Percentiles rank a stretch among this genome's conserved stretches.
phyloP scores from a whole-genome alignment of 2,329 filamentous ascomycete genomes.

The Colletotrichum sp. region DNA sequence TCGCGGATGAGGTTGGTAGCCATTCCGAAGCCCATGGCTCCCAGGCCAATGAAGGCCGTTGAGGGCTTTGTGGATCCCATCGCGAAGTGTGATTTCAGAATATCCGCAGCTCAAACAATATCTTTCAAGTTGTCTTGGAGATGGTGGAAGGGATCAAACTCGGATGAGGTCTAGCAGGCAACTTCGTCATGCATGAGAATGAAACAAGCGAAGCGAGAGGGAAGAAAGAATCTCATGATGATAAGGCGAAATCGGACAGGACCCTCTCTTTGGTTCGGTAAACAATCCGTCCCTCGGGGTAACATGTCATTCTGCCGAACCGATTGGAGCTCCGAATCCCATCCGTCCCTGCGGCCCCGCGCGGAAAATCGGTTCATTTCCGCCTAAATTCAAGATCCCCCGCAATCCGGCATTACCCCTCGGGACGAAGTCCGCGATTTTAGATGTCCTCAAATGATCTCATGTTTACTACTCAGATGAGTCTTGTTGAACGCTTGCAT shows the following conservation, averaged over 20 bases:
- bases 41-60: slow-evolving; percentile 70
- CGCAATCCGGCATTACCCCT: background rate
- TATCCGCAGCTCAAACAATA: background rate
- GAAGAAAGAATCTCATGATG: background rate
- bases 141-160: background rate
- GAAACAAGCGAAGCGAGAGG: background rate
- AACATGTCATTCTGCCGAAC: background rate
- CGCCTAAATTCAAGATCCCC: background rate
- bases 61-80: background rate
- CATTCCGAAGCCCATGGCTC: slow-evolving; percentile 86
- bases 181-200: background rate
- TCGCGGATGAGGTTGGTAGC: slow-evolving; percentile 73
- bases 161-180: fast-evolving
- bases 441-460: background rate
- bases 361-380: background rate
- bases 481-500: background rate
- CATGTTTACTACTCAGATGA: background rate
- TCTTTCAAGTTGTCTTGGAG: background rate
- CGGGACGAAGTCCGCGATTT: background rate
- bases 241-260: background rate
- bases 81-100: background rate
- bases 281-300: background rate
- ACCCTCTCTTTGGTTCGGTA: background rate
- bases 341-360: background rate
- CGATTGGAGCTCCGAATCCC: background rate